Base-by-base conservation (phyloP, 495 filamentous ascomycete genomes). In the Peziza echinospora region DNA sequence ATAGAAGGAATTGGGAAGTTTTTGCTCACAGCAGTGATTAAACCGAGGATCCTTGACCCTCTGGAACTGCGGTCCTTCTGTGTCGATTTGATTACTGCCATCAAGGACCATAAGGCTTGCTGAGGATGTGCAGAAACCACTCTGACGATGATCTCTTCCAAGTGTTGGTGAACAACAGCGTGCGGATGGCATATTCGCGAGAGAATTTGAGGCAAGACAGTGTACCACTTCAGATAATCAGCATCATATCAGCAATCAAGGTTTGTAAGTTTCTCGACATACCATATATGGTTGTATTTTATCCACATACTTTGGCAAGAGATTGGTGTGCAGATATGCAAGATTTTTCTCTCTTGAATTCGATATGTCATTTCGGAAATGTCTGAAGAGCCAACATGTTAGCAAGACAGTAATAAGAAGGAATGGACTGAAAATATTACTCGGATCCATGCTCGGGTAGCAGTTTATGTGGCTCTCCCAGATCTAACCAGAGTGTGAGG, bases 101-200 rank as follows among this genome's bases (percentile, higher is more conserved):
- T 71, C 10, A 96, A 64, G 49, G 76, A 82, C 91, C 89, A 99
- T 41, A 96, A 61, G n/a, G 86, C 80, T 62, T 96, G 89, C 54
- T 82, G 79, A 2, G 89, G 87, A 58, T 93, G 76, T 13, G 71
- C 62, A 19, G 73, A 65, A 21, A 93, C 77, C 37, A 92, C 80
- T 56, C 81, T 89, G 28, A 77, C 63, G 41, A 96, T 84, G 50
- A 93, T 83, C 21, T 67, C 68, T 43, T 78, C 69, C 26, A 99
- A 68, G 10, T 82, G 60, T 41, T 73, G 70, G 60, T 78, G 86
- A 16, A 93, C 82, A 8, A 76, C 71, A 19, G 51, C 53, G 60
- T 92, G 81, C 0, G 81, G 73, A 64, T 96, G 87, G 40, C 78
- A 80, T 43, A 99, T 94, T 23, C 89, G 73, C 37, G 86, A 84